Evolutionary conservation across 2,329 filamentous ascomycete genomes (phyloP).

Genomic region (Lasiodiplodia citricola): DNA sequence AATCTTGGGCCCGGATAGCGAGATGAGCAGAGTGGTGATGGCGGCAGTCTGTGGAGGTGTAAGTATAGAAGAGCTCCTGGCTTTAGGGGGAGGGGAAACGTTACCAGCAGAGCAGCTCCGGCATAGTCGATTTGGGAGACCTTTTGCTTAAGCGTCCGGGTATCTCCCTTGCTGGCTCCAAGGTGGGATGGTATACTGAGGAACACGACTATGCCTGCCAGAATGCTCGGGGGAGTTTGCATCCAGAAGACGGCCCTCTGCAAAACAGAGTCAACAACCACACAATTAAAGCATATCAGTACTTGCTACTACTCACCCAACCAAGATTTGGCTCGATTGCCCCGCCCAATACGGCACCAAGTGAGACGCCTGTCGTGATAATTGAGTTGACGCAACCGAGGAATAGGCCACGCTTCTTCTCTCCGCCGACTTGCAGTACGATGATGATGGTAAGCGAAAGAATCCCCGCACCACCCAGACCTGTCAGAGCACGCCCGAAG

Average conservation of each 20-base stretch:
- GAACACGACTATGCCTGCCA: constrained; percentile 67
- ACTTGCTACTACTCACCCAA: constrained; percentile 63
- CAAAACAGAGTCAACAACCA: constrained; percentile 15
- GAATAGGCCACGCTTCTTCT: constrained; percentile 71
- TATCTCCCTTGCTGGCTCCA: constrained; percentile 44
- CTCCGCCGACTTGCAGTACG: constrained; percentile 73
- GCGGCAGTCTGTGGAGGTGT: constrained; percentile 58
- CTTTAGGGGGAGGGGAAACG: not conserved
- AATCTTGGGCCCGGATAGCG: constrained; percentile 69
- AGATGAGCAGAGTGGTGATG: constrained; percentile 74
- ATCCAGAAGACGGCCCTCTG: constrained; percentile 75
- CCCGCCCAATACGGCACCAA: constrained; percentile 74
- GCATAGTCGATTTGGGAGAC: constrained; percentile 75
- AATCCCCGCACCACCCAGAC: constrained; percentile 72
- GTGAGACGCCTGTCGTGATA: constrained; percentile 72
- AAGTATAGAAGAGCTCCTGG: not conserved
- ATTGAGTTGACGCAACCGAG: constrained; percentile 76
- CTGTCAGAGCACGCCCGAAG: constrained; percentile 69
- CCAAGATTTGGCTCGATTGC: constrained; percentile 67
- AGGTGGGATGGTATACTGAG: constrained; percentile 65
- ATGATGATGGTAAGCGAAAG: constrained; percentile 77
- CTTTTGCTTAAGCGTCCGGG: constrained; percentile 54
- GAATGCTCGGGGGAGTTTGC: constrained; percentile 68
- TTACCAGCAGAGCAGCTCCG: constrained; percentile 67
- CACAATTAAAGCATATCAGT: too few species aligned